Percentiles rank a stretch among this genome's conserved stretches.
phyloP scores from a whole-genome alignment of 306 rosid genomes.

The Dryas alaskensis region DNA sequence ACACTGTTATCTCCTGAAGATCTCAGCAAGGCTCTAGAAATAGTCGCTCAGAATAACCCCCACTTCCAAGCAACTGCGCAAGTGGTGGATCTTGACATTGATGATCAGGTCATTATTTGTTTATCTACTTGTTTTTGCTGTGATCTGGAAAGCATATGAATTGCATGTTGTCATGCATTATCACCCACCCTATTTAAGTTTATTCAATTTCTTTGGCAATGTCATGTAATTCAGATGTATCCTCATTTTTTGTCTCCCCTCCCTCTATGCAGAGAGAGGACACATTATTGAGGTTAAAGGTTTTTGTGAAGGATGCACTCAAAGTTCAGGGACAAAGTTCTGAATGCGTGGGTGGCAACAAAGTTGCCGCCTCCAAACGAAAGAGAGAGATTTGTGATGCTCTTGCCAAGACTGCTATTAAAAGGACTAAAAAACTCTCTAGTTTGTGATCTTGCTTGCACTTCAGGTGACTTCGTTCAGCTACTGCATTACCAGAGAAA shows the following conservation, averaged over 20 bases:
- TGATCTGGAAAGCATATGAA: constrained; percentile 2
- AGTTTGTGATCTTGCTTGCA: constrained; percentile 30
- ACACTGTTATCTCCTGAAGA: constrained; percentile 67
- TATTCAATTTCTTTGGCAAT: background rate
- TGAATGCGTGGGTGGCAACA: constrained; percentile 20
- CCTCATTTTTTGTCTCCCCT: background rate
- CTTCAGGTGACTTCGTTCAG: background rate
- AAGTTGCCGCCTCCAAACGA: constrained; percentile 32
- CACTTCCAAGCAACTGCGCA: constrained; percentile 73
- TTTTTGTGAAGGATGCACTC: constrained; percentile 53
- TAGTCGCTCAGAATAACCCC: constrained; percentile 86
- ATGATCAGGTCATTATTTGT: constrained; percentile 69
- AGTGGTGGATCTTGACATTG: constrained; percentile 93
- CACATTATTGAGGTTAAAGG: constrained; percentile 57
- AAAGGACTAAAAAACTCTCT: constrained; percentile 47
- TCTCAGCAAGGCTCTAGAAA: constrained; percentile 73
- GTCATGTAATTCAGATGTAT: constrained; percentile 10
- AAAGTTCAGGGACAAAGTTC: constrained; percentile 29
- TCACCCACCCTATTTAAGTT: background rate
- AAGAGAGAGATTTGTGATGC: constrained; percentile 44
- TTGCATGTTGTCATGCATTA: background rate
- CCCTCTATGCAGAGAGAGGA: constrained; percentile 49
- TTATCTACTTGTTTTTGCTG: background rate
- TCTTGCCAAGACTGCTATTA: constrained; percentile 32
- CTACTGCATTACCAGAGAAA: background rate